These are phyloP conservation scores for Wallemia ichthyophaga DNA, from an alignment of 1,284 basidiomycete genomes.

Conservation along the genomic window DNA sequence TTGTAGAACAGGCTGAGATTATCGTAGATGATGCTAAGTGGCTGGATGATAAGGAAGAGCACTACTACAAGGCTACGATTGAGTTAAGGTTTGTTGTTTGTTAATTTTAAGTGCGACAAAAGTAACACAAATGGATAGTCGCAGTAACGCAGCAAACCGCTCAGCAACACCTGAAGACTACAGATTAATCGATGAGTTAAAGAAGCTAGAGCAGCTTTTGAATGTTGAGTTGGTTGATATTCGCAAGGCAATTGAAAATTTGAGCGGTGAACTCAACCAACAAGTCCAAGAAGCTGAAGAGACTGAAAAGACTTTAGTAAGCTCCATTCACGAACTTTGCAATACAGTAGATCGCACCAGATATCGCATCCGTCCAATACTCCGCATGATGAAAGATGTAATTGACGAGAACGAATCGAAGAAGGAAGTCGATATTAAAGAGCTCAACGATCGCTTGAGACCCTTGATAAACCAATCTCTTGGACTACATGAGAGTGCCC, in stretches of 20 bases:
- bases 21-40: neutral
- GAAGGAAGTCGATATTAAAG: slow-evolving; percentile 16
- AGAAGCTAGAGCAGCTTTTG: neutral
- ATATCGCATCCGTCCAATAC: slow-evolving; percentile 12
- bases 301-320: slow-evolving; percentile 12
- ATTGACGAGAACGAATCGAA: slow-evolving; percentile 13
- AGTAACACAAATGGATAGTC: neutral
- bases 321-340: too few species aligned
- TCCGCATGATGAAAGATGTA: slow-evolving; percentile 17
- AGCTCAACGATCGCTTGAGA: slow-evolving; percentile 15
- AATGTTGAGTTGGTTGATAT: too few species aligned
- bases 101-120: neutral
- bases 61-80: neutral
- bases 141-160: neutral
- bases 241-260: neutral
- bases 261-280: neutral
- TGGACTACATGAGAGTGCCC: slow-evolving; percentile 16
- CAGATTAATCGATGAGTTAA: neutral
- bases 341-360: slow-evolving; percentile 15
- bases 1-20: neutral
- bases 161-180: neutral
- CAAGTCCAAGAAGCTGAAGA: neutral
- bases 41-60: neutral
- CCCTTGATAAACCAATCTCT: slow-evolving; percentile 17
- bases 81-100: neutral